phyloP scores from a whole-genome alignment of 2,329 filamentous ascomycete genomes.

The Aspergillus costaricaensis region DNA sequence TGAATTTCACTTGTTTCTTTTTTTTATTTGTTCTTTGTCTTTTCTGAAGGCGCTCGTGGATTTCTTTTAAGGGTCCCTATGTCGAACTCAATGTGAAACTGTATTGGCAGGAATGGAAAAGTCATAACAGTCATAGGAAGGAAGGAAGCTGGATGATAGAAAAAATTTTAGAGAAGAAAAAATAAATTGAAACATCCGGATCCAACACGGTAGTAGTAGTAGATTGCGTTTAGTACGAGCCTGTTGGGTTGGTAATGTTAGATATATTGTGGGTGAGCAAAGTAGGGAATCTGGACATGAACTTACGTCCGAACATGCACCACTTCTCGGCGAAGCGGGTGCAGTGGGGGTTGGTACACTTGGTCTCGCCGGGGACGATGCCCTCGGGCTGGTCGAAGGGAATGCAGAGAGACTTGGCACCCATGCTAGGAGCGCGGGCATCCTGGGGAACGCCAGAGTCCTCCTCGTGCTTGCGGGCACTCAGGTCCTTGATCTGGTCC shows the following conservation, averaged over 20 bases:
- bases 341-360: constrained; percentile 91
- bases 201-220: not conserved
- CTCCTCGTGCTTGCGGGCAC: constrained; percentile 67
- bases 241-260: constrained; percentile 17
- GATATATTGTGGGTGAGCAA: not conserved
- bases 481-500: constrained; percentile 92
- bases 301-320: constrained; percentile 84
- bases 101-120: constrained; percentile 12
- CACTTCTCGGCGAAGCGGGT: constrained; percentile 73
- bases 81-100: constrained; percentile 2
- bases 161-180: too few relatives aligned
- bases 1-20: not conserved
- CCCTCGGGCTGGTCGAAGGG: constrained; percentile 85
- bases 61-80: not conserved
- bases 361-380: constrained; percentile 76
- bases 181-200: not conserved
- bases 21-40: not conserved
- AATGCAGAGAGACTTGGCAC: constrained; percentile 75
- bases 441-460: constrained; percentile 70
- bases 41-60: not conserved
- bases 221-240: constrained; percentile 31
- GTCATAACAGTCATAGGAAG: constrained; percentile 17
- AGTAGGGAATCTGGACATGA: not conserved
- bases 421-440: constrained; percentile 72
- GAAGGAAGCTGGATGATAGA: not conserved